A percentile compares a stretch with the other conserved stretches of the same genome.
These are phyloP conservation scores for Colletotrichum echinochloae DNA, from an alignment of 2,329 filamentous ascomycete genomes.

Conservation along the genomic window DNA sequence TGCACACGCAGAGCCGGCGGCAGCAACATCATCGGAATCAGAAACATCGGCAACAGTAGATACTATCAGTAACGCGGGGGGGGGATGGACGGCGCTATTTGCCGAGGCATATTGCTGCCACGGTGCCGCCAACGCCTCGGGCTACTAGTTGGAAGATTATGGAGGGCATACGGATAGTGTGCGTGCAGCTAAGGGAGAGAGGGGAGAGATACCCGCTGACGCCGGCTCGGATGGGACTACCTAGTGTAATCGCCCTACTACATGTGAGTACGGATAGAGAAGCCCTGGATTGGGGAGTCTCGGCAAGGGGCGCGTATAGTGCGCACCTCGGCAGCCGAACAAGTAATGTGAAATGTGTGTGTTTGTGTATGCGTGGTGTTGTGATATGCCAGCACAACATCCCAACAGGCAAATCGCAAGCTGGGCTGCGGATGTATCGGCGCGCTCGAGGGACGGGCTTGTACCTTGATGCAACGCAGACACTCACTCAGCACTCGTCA, in stretches of 20 bases:
- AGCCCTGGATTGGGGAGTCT: slow-evolving; percentile 26
- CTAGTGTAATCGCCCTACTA: neutral
- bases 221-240: slow-evolving; percentile 14
- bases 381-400: slow-evolving; percentile 36
- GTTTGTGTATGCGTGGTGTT: slow-evolving; percentile 17
- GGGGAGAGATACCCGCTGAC: slow-evolving; percentile 19
- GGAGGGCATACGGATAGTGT: slow-evolving; percentile 10
- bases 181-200: slow-evolving; percentile 6
- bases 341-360: slow-evolving; percentile 10
- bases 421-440: slow-evolving; percentile 22
- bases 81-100: neutral
- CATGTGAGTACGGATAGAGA: too few relatives aligned
- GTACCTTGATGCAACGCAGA: slow-evolving; percentile 15
- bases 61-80: neutral
- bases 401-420: slow-evolving; percentile 17
- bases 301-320: slow-evolving; percentile 35
- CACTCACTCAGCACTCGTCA: neutral
- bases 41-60: slow-evolving; percentile 2
- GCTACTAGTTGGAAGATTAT: slow-evolving; percentile 2
- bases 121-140: slow-evolving; percentile 20
- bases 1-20: slow-evolving; percentile 7
- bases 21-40: slow-evolving; percentile 7
- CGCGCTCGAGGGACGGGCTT: neutral
- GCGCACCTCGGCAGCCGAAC: slow-evolving; percentile 7
- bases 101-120: slow-evolving; percentile 11